Percentiles rank a stretch among this genome's conserved stretches.
Conservation (phyloP, 2,329 filamentous ascomycete species). For the Ascochyta lentis region DNA sequence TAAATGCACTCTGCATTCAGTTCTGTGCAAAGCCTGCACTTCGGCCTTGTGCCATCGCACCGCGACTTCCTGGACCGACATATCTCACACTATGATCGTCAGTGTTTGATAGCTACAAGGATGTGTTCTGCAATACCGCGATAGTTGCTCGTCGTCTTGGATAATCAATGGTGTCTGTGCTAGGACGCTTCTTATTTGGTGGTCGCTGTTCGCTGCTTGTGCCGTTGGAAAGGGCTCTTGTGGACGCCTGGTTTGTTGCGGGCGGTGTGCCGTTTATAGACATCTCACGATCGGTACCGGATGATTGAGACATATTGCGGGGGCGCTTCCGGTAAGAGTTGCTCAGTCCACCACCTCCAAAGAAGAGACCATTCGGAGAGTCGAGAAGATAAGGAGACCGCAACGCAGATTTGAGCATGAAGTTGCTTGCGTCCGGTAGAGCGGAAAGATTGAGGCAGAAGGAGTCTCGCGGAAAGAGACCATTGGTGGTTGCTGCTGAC, state of each 20-base stretch:
- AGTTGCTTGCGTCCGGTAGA: conserved; percentile 47
- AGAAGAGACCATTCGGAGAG: conserved; percentile 46
- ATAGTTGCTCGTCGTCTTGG: conserved; percentile 51
- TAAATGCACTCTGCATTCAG: conserved; percentile 84
- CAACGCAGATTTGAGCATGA: conserved; percentile 48
- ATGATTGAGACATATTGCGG: conserved; percentile 53
- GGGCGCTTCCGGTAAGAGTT: conserved; percentile 47
- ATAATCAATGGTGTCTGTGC: conserved; percentile 53
- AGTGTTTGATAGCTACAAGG: conserved; percentile 21
- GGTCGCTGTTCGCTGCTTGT: conserved; percentile 34
- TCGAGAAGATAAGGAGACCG: conserved; percentile 49
- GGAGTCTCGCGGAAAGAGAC: conserved; percentile 47
- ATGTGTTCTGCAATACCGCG: conserved; percentile 40
- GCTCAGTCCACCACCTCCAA: conserved; percentile 35
- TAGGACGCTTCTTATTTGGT: conserved; percentile 47
- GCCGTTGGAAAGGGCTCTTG: conserved; percentile 38
- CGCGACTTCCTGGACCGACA: conserved; percentile 81
- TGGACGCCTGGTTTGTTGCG: conserved; percentile 33
- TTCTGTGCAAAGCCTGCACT: conserved; percentile 84
- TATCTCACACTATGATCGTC: conserved; percentile 72
- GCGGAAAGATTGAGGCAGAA: conserved; percentile 51
- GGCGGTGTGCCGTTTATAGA: conserved; percentile 41
- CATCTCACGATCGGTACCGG: conserved; percentile 50
- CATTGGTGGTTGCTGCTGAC: conserved; percentile 51
- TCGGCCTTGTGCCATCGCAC: conserved; percentile 80